Evolutionary conservation across 805 yeast genomes (phyloP).

Genomic region (Yamadazyma paraphyllophila): DNA sequence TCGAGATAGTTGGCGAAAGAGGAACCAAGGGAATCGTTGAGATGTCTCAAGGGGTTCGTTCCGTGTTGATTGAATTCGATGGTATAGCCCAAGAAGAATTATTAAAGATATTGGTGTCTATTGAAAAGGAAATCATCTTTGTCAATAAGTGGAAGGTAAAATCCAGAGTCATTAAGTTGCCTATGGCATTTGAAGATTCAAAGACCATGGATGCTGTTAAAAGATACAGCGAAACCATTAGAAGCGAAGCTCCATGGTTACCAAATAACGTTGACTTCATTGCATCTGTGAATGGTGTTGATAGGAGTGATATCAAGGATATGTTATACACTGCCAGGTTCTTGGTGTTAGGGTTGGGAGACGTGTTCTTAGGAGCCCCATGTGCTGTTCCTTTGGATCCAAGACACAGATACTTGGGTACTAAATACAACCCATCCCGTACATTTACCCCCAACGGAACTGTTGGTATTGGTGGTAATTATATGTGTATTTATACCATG

Average conservation of each 20-base stretch:
- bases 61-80: conserved; percentile 85
- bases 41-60: conserved; percentile 96
- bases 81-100: conserved; percentile 60
- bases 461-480: conserved; percentile 98
- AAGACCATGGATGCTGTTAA: conserved; percentile 86
- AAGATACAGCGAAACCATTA: conserved; percentile 89
- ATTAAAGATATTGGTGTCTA: conserved; percentile 62
- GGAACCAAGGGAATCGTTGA: conserved; percentile 81
- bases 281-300: conserved; percentile 81
- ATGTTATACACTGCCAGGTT: conserved; percentile 88
- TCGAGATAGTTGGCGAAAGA: conserved; percentile 63
- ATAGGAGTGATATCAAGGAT: conserved; percentile 71
- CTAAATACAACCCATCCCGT: conserved; percentile 95
- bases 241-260: conserved; percentile 94
- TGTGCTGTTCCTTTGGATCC: conserved; percentile 99
- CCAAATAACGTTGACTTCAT: conserved; percentile 97
- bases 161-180: conserved; percentile 78
- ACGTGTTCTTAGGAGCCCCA: conserved; percentile 96
- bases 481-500: conserved; percentile 98
- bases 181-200: conserved; percentile 95
- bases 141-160: conserved; percentile 82
- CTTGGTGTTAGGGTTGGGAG: conserved; percentile 93
- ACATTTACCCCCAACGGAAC: conserved; percentile 95
- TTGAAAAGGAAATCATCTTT: conserved; percentile 71
- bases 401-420: conserved; percentile 85